These are phyloP conservation scores for Chenopodium album DNA, from an alignment of 148 eudicot genomes.

Conservation along the genomic window DNA sequence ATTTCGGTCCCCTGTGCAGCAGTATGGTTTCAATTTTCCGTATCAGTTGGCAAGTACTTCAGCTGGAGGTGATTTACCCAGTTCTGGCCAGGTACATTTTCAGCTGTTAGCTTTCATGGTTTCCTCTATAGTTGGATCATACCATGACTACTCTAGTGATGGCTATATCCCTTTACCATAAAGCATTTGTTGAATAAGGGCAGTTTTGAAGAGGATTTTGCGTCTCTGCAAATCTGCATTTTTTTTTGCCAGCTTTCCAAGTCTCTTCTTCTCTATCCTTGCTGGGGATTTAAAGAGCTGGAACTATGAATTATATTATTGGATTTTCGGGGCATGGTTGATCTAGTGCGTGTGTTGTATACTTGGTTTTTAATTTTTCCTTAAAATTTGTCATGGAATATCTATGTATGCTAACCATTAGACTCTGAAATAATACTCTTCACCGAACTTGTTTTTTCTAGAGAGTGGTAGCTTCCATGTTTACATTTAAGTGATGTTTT, in stretches of 20 bases:
- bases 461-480: not conserved
- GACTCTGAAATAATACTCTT: not conserved
- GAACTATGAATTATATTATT: not conserved
- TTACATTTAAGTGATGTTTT: not conserved
- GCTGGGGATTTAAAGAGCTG: not conserved
- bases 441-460: not conserved
- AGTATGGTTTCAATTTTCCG: constrained; percentile 86
- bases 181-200: not conserved
- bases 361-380: not conserved
- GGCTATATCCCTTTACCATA: not conserved
- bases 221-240: not conserved
- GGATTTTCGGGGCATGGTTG: not conserved
- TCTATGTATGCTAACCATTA: not conserved
- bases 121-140: not conserved
- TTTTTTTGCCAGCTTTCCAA: not conserved
- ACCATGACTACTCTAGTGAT: not conserved
- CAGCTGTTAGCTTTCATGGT: not conserved
- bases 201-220: not conserved
- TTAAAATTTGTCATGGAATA: not conserved
- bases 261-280: too few relatives aligned
- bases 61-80: constrained; percentile 59
- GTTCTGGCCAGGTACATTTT: constrained; percentile 75
- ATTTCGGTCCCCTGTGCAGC: constrained; percentile 79
- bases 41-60: constrained; percentile 62
- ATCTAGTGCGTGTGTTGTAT: not conserved